Percentiles rank a stretch among this genome's conserved stretches.
Conservation (phyloP, 139 green algal genomes). For the Chlamydomonas incerta region DNA sequence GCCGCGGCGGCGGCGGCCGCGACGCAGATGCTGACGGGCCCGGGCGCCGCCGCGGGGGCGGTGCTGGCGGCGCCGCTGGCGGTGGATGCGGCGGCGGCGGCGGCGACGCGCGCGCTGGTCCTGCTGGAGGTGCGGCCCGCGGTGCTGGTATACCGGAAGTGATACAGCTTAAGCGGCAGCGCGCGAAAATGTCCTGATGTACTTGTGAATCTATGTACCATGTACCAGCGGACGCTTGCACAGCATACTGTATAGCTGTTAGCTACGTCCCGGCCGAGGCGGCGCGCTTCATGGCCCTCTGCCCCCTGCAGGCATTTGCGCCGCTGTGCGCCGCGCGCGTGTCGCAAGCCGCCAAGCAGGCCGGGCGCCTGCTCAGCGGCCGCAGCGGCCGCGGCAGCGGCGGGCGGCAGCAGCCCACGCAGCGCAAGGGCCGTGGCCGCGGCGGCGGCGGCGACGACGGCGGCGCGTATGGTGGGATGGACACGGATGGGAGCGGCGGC, state of each 20-base stretch:
- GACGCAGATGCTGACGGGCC: constrained; percentile 25
- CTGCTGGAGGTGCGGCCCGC: constrained; percentile 28
- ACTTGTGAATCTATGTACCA: too few species aligned
- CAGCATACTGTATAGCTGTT: too few species aligned
- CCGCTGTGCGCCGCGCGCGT: neutral
- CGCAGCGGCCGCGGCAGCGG: neutral
- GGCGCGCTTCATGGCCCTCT: neutral
- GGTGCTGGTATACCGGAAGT: too few species aligned
- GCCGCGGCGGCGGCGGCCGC: neutral
- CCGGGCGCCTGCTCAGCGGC: neutral
- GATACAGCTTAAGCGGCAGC: too few species aligned
- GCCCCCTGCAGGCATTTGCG: constrained; percentile 5
- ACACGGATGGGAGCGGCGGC: neutral
- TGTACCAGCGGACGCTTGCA: too few species aligned
- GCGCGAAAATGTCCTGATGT: too few species aligned
- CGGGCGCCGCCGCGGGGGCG: neutral
- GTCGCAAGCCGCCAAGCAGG: neutral
- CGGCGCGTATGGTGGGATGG: neutral
- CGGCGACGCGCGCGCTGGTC: neutral
- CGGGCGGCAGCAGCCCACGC: neutral
- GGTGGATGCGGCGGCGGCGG: neutral
- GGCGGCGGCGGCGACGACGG: neutral
- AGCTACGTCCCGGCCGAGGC: too few species aligned
- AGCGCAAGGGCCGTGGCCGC: neutral
- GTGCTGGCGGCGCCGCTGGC: neutral